These are phyloP conservation scores for Paraphoma sp. DNA, from an alignment of 2,329 filamentous ascomycete species.

Conservation along the genomic window DNA sequence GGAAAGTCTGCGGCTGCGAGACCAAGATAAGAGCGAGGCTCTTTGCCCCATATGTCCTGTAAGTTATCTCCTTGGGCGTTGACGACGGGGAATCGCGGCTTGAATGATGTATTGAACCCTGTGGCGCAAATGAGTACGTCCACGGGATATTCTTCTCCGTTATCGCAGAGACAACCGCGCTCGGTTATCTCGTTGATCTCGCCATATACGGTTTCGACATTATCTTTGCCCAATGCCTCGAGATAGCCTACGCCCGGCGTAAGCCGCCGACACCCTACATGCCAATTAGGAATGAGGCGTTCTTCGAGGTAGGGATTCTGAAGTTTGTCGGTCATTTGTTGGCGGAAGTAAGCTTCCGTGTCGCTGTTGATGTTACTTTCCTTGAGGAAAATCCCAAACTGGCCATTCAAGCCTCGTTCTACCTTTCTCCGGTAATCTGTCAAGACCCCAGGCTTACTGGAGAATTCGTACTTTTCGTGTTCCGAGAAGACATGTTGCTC, in stretches of 20 bases:
- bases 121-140: constrained; percentile 48
- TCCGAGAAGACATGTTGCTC: constrained; percentile 52
- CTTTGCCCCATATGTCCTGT: constrained; percentile 52
- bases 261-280: constrained; percentile 51
- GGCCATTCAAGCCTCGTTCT: constrained; percentile 55
- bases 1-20: constrained; percentile 56
- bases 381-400: constrained; percentile 57
- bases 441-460: constrained; percentile 48
- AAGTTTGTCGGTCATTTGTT: constrained; percentile 53
- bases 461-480: constrained; percentile 53
- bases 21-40: constrained; percentile 54
- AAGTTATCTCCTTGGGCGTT: constrained; percentile 49
- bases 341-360: constrained; percentile 54
- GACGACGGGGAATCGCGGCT: constrained; percentile 55
- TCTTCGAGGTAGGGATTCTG: constrained; percentile 36
- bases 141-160: constrained; percentile 43
- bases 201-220: constrained; percentile 51
- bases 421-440: constrained; percentile 53
- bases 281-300: constrained; percentile 44
- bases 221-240: constrained; percentile 50
- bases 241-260: constrained; percentile 55
- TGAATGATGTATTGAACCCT: constrained; percentile 49
- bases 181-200: constrained; percentile 44
- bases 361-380: constrained; percentile 49
- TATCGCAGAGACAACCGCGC: constrained; percentile 47